Base-by-base conservation (phyloP, 352 stramenopile species). In the Pythium phragmiticola region DNA sequence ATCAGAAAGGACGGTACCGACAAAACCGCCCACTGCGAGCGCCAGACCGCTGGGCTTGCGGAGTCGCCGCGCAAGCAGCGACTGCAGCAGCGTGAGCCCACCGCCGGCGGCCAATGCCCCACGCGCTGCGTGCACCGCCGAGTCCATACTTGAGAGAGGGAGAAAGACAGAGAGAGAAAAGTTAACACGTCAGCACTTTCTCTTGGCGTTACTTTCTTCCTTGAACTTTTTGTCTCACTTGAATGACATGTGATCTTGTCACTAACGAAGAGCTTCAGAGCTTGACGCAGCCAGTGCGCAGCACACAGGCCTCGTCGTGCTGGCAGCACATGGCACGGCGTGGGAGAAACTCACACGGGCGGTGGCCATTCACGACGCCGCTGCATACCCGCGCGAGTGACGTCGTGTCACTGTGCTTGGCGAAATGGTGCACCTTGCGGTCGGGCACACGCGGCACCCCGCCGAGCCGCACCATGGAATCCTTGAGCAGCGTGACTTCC, bases 301-400 rank as follows among this genome's bases (percentile, higher is more conserved):
- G 66, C 46, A 92, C 78, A 33, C 83, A 92, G 7, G 81, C 81
- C 63, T 92, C 83, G 58, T 85, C 17, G n/a, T 50, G n/a, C 52
- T 78, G 65, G 70, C 83, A 92, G 66, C 83, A 90, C 83, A 92
- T 92, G 11, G 76, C 83, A 45, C 77, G 74, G 2, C 79, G 79
- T 0, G 81, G 75, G 0, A 78, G 63, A 64, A 82, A 92, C 68
- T 90, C 79, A 50, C 83, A 92, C 34, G 79, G 74, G 39, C 81
- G 83, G 23, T 70, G 70, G 30, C 77, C 77, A 50, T 63, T 60
- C 8, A 58, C 50, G 47, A 75, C 64, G 7, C 49, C 63, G 8
- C 37, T 60, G 54, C 81, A 90, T 7, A 84, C 68, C 2, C 73
- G 63, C 7, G 77, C 68, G 52, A 75, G 69, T 30, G 73, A 72